Evolutionary conservation across 495 filamentous ascomycete species (phyloP).

Genomic region (Talaromyces thailandensis): DNA sequence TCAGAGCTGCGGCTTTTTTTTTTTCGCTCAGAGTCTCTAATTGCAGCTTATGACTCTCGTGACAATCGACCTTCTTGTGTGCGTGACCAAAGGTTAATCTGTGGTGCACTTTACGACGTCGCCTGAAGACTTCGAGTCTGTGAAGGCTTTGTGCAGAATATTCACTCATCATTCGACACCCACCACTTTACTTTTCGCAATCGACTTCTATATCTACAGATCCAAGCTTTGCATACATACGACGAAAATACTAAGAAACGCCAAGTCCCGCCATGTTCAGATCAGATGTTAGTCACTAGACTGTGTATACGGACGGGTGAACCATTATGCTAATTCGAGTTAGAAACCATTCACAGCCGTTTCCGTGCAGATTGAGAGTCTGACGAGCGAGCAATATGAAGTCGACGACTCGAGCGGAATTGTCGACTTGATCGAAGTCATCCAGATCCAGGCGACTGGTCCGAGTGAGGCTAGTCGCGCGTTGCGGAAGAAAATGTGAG

Average conservation of each 20-base stretch:
- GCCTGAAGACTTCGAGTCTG: not conserved
- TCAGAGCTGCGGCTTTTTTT: not conserved
- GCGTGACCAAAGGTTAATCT: constrained; percentile 20
- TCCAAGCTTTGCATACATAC: not conserved
- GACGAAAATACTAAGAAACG: not conserved
- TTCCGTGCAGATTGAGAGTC: constrained; percentile 85
- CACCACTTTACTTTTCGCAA: not conserved
- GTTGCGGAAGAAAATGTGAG: constrained; percentile 89
- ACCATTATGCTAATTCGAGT: not conserved
- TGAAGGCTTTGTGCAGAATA: not conserved
- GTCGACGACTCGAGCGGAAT: constrained; percentile 88
- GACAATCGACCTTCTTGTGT: not conserved
- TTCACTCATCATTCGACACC: not conserved
- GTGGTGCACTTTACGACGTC: not conserved
- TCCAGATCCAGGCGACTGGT: constrained; percentile 80
- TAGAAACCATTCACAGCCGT: constrained; percentile 90
- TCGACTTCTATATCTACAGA: not conserved
- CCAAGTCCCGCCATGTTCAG: constrained; percentile 3
- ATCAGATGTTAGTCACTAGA: constrained; percentile 2
- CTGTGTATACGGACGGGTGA: not conserved
- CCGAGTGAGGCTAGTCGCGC: constrained; percentile 87
- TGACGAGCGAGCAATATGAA: constrained; percentile 83
- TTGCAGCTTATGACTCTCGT: not conserved
- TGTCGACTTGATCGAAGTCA: constrained; percentile 85
- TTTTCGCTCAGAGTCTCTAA: too few species aligned